Evolutionary conservation across 2,329 filamentous ascomycete species (phyloP).

Genomic region (Nannizziopsis arthrosporioides): DNA sequence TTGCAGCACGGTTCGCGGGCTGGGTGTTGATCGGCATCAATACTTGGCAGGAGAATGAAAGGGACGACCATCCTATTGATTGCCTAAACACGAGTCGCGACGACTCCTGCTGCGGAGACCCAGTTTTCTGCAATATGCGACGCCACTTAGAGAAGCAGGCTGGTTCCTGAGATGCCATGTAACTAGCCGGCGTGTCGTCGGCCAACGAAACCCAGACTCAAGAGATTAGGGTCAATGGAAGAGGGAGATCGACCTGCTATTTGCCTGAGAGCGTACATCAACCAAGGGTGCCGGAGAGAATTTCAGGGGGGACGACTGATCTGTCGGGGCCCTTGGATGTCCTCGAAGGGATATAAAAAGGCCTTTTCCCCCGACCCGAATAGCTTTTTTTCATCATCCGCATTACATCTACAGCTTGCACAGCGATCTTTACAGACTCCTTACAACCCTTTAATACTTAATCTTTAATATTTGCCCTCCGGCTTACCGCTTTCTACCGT

Average conservation of each 20-base stretch:
- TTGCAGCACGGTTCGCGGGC: neutral
- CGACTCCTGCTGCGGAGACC: neutral
- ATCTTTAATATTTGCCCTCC: constrained; percentile 9
- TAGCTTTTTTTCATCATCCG: constrained; percentile 13
- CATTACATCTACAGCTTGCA: constrained; percentile 12
- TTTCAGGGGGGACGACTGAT: neutral
- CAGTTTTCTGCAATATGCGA: constrained; percentile 7
- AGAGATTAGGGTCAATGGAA: neutral
- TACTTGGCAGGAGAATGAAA: neutral
- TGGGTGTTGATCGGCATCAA: constrained; percentile 2
- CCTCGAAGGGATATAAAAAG: constrained; percentile 7
- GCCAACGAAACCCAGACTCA: neutral
- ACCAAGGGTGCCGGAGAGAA: too few relatives aligned
- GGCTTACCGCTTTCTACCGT: constrained; percentile 4
- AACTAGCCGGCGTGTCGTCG: neutral
- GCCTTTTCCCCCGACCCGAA: neutral
- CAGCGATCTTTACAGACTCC: constrained; percentile 4
- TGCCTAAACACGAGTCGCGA: too few relatives aligned
- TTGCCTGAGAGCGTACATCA: too few relatives aligned
- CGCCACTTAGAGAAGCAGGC: constrained; percentile 1
- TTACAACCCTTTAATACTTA: constrained; percentile 14
- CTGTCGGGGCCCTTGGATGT: neutral
- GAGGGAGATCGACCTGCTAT: too few relatives aligned
- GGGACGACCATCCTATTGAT: neutral
- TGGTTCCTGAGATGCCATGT: constrained; percentile 4